phyloP scores from a whole-genome alignment of 1,139 yeast genomes.

The Kodamaea plutei region DNA sequence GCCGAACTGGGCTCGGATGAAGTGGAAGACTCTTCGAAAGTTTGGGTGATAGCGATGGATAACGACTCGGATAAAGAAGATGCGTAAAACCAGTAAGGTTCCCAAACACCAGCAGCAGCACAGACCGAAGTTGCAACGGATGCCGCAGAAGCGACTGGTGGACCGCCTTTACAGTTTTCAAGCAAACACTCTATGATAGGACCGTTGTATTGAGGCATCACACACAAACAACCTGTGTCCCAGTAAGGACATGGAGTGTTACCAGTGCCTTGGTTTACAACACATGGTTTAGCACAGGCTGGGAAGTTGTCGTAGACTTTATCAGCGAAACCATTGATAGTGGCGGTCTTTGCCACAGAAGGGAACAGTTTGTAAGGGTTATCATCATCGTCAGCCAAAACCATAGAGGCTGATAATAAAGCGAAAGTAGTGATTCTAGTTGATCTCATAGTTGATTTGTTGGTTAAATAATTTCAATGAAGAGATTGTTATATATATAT shows the following conservation, averaged over 20 bases:
- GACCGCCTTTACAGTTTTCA: slow-evolving; percentile 30
- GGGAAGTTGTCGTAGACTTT: slow-evolving; percentile 39
- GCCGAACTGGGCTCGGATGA: not conserved
- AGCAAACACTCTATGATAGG: slow-evolving; percentile 43
- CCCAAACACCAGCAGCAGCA: slow-evolving; percentile 36
- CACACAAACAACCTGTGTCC: slow-evolving; percentile 53
- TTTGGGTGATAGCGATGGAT: slow-evolving; percentile 19
- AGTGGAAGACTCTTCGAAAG: slow-evolving; percentile 11
- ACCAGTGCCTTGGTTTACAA: slow-evolving; percentile 20
- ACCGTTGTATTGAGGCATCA: slow-evolving; percentile 44
- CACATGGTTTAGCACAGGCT: slow-evolving; percentile 42
- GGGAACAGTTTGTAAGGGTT: slow-evolving; percentile 41
- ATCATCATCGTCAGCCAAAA: slow-evolving; percentile 3
- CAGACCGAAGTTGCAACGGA: slow-evolving; percentile 39
- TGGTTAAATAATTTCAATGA: too few relatives aligned
- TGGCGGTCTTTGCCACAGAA: slow-evolving; percentile 43
- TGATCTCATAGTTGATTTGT: not conserved
- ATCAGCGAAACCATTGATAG: slow-evolving; percentile 51
- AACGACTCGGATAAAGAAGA: slow-evolving; percentile 33
- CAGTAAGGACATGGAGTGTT: slow-evolving; percentile 49
- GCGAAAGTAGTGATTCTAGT: not conserved
- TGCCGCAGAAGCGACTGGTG: slow-evolving; percentile 35
- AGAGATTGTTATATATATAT: too few relatives aligned
- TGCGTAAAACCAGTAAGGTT: slow-evolving; percentile 39
- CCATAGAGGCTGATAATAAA: not conserved